A percentile compares a stretch with the other conserved stretches of the same genome.
Evolutionary conservation across 2,329 filamentous ascomycete species (phyloP).

Genomic region (Claviceps sp.): DNA sequence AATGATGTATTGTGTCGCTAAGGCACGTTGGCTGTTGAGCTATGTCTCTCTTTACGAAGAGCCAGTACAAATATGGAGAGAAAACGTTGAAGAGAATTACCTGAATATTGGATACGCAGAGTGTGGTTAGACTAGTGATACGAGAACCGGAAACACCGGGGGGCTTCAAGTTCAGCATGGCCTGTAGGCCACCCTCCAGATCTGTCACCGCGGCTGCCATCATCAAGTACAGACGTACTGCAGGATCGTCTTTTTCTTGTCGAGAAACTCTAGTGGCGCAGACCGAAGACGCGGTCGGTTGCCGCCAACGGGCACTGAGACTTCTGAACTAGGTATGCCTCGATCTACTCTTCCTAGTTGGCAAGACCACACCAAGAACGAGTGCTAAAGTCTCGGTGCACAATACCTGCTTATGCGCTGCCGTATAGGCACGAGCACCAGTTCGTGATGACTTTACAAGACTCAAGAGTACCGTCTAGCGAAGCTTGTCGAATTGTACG

Average conservation of each 20-base stretch:
- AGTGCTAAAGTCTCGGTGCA: neutral
- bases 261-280: neutral
- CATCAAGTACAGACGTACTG: constrained; percentile 14
- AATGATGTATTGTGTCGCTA: neutral
- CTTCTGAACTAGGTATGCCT: neutral
- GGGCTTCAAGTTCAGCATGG: constrained; percentile 80
- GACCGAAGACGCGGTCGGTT: neutral
- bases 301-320: neutral
- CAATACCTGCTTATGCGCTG: neutral
- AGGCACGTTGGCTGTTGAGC: neutral
- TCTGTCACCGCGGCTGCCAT: constrained; percentile 83
- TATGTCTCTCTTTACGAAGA: no score
- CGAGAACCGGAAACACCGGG: constrained; percentile 90
- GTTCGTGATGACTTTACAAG: constrained; percentile 4
- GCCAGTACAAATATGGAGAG: neutral
- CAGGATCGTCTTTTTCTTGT: constrained; percentile 2
- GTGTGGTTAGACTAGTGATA: constrained; percentile 72
- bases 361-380: neutral
- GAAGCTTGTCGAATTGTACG: constrained; percentile 4
- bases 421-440: neutral
- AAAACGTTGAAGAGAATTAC: constrained; percentile 34
- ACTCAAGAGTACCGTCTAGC: constrained; percentile 4
- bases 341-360: neutral
- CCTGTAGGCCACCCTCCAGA: constrained; percentile 78
- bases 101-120: constrained; percentile 84